Conservation (phyloP, 208 protist genomes). For the Strigomonas culicis region DNA sequence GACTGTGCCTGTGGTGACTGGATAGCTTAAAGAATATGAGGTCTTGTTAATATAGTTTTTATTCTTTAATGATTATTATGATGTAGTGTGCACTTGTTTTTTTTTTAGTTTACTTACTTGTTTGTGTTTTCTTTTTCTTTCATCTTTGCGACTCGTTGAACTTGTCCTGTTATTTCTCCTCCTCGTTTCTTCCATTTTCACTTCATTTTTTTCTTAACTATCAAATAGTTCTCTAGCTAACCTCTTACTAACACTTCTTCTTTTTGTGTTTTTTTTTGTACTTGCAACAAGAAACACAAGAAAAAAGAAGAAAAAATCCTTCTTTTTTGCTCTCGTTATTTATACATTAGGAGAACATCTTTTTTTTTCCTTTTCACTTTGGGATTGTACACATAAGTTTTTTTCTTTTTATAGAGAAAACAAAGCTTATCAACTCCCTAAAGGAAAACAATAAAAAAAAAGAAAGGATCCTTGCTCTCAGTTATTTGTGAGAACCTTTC, state of each 20-base stretch:
- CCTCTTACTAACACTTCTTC: background rate
- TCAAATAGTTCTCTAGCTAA: background rate
- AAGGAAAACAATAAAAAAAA: conserved; percentile 3
- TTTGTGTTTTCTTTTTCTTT: conserved; percentile 1
- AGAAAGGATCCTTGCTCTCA: background rate
- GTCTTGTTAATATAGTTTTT: no score
- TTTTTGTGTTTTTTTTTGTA: conserved; percentile 3
- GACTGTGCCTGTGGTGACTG: no score
- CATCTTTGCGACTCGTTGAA: background rate
- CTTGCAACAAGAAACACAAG: background rate
- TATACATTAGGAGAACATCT: background rate
- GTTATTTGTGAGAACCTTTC: background rate
- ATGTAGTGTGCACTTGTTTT: background rate
- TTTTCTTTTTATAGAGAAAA: no score
- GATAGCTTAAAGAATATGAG: no score
- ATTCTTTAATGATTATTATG: no score
- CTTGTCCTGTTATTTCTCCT: no score
- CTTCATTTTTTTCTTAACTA: no score
- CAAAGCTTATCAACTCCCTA: background rate
- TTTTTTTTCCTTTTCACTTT: conserved; percentile 6
- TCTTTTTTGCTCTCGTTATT: background rate
- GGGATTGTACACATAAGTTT: background rate
- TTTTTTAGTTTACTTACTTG: conserved; percentile 5
- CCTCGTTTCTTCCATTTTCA: no score
- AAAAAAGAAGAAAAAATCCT: background rate